Conservation (phyloP, 768 basidiomycete species). For the Rhodotorula diobovata region DNA sequence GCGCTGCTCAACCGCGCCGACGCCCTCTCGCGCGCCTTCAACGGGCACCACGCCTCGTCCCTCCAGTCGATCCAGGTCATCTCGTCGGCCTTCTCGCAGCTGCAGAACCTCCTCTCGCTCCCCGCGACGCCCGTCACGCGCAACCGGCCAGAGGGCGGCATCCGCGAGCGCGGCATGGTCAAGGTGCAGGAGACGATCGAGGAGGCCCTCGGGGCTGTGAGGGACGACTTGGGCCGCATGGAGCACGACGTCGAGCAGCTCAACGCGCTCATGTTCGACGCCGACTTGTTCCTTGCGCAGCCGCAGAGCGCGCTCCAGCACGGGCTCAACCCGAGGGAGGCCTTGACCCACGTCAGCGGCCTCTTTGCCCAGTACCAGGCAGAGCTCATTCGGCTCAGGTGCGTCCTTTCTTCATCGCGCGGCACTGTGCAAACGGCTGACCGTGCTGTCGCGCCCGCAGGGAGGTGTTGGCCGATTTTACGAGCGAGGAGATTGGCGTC, state of each 20-base stretch:
- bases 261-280: conserved; percentile 30
- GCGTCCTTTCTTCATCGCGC: not conserved
- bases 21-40: conserved; percentile 27
- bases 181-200: conserved; percentile 38
- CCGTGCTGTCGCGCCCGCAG: not conserved
- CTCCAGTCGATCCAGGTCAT: conserved; percentile 22
- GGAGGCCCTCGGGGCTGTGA: conserved; percentile 20
- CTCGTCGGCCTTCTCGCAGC: conserved; percentile 20
- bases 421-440: not conserved
- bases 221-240: conserved; percentile 37
- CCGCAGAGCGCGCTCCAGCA: conserved; percentile 26
- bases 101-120: conserved; percentile 29
- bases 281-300: conserved; percentile 35
- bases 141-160: conserved; percentile 28
- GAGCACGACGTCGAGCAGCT: conserved; percentile 35
- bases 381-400: conserved; percentile 36
- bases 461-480: conserved; percentile 39
- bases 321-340: conserved; percentile 35
- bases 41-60: conserved; percentile 27
- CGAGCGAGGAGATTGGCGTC: conserved; percentile 32
- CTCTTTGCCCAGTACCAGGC: conserved; percentile 33
- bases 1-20: conserved; percentile 35
- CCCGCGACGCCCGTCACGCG: conserved; percentile 29
- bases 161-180: conserved; percentile 32
- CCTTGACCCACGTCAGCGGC: conserved; percentile 30